These are phyloP conservation scores for Saccharomycopsis javanensis DNA, from an alignment of 805 yeast genomes.

Conservation along the genomic window DNA sequence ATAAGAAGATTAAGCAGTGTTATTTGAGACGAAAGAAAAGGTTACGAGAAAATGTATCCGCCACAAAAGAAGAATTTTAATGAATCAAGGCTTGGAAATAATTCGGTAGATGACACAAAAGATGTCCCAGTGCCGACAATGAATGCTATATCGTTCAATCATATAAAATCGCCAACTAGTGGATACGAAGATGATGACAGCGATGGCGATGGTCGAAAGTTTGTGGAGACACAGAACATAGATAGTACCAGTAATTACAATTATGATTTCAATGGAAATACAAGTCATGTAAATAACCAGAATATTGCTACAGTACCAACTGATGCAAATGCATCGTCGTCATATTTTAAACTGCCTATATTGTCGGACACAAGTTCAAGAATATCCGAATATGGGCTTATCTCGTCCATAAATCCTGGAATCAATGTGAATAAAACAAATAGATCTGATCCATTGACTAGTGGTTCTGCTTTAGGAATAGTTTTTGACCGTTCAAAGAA, in stretches of 20 bases:
- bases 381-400: neutral
- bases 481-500: neutral
- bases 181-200: neutral
- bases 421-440: neutral
- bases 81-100: neutral
- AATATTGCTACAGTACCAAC: neutral
- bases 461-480: neutral
- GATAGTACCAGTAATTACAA: neutral
- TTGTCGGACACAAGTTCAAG: neutral
- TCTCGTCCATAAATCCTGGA: neutral
- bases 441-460: neutral
- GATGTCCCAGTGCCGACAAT: neutral
- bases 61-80: neutral
- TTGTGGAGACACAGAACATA: too few relatives aligned
- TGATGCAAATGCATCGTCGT: neutral
- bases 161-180: neutral
- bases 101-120: neutral
- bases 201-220: neutral
- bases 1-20: too few relatives aligned
- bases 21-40: too few relatives aligned
- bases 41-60: too few relatives aligned
- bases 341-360: conserved; percentile 1
- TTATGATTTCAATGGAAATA: neutral
- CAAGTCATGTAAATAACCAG: neutral
- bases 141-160: neutral